Percentiles rank a stretch among this genome's conserved stretches.
phyloP scores from a whole-genome alignment of 2,329 filamentous ascomycete genomes.

The Diaporthe velutina region DNA sequence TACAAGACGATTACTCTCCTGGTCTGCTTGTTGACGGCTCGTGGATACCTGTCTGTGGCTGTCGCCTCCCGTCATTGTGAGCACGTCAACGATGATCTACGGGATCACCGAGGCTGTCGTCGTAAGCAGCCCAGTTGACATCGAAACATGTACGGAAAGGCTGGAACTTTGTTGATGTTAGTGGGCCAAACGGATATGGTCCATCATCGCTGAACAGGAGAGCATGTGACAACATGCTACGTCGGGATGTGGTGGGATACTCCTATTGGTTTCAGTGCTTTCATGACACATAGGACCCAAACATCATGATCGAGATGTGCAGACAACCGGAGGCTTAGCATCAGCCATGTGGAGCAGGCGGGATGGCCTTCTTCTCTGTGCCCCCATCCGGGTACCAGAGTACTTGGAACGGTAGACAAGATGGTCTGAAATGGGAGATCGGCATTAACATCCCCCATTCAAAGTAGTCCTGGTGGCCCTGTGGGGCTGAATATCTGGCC shows the following conservation, averaged over 20 bases:
- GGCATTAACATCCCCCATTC: conserved; percentile 5
- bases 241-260: conserved; percentile 15
- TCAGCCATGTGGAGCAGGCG: background rate
- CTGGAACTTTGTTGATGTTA: background rate
- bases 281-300: conserved; percentile 1
- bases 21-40: background rate
- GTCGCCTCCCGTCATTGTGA: background rate
- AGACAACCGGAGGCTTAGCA: conserved; percentile 4
- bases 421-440: background rate
- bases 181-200: background rate
- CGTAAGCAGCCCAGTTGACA: conserved; percentile 13
- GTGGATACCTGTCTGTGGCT: background rate
- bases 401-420: background rate
- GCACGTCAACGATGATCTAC: conserved; percentile 13
- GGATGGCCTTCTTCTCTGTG: conserved; percentile 1
- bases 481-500: background rate
- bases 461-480: background rate
- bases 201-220: background rate
- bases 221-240: background rate
- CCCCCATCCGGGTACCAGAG: background rate
- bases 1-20: background rate
- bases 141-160: background rate
- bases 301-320: background rate
- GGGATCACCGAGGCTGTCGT: conserved; percentile 18
- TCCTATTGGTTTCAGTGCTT: background rate